These are phyloP conservation scores for Torulaspora delbrueckii DNA, from an alignment of 805 yeast species.

Conservation along the genomic window DNA sequence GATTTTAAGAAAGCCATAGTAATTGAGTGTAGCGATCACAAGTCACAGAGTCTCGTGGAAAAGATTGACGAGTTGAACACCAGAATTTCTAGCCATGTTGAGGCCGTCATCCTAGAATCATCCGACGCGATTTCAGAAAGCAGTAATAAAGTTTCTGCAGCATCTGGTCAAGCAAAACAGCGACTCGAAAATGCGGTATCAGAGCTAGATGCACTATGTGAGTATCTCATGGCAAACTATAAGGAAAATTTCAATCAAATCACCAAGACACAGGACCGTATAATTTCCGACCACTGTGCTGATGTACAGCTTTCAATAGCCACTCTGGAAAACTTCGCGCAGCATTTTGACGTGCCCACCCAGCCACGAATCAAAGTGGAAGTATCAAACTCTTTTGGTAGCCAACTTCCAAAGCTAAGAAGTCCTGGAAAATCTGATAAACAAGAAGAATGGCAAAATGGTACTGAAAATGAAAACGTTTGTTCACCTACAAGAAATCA, in stretches of 20 bases:
- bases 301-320: not conserved
- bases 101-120: not conserved
- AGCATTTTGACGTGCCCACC: not conserved
- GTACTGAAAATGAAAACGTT: not conserved
- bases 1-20: not conserved
- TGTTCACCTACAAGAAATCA: not conserved
- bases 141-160: not conserved
- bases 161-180: not conserved
- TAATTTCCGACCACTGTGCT: not conserved
- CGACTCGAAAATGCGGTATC: not conserved
- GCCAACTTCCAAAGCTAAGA: not conserved
- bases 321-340: not conserved
- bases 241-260: conserved; percentile 16
- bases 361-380: not conserved
- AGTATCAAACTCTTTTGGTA: not conserved
- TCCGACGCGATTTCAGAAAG: not conserved
- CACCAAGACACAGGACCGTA: conserved; percentile 5
- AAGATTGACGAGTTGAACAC: not conserved
- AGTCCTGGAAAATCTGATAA: not conserved
- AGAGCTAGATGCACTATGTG: not conserved
- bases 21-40: not conserved
- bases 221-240: conserved; percentile 2
- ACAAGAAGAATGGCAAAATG: not conserved
- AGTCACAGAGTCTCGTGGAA: not conserved
- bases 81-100: not conserved